Base-by-base conservation (phyloP, 2,329 filamentous ascomycete species). In the Xylaria sp. region DNA sequence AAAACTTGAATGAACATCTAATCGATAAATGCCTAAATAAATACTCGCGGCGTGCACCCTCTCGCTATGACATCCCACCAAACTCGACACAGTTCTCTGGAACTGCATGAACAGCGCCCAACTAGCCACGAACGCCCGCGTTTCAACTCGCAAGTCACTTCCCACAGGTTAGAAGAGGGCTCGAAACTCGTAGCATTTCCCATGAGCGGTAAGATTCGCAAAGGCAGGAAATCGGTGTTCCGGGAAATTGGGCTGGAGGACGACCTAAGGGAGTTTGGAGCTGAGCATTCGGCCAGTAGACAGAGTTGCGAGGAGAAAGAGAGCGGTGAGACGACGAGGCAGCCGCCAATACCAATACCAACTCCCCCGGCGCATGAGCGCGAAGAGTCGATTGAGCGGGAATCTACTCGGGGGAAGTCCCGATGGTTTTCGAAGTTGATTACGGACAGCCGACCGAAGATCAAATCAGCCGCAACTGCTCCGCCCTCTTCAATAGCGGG, bases 221-320 rank as follows among this genome's bases (percentile, higher is more conserved):
- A 85, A 74, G 84, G 81, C 50, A 81, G 85, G 57, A 83, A 79
- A 71, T 87, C 85, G 24, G 78, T 86, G 65, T 88, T 88, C 71
- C 85, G 79, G 73, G 85, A 88, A 75, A 75, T 83, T 48, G 85
- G 85, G 4, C 73, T 87, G 21, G 78, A 81, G 57, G 79, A 81
- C 50, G 66, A 67, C 30, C 51, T 14, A 4, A 56, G 48, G 6
- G n/a, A 61, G 12, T 27, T 27, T 27, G 24, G 21, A 34, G 80
- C 80, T 36, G 67, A 72, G 27, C 67, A 50, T 45, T 74, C 76
- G n/a, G 72, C 75, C 42, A 69, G 72, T 61, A 71, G 21, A 11
- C 78, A 19, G 34, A 58, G 74, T 59, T 65, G 62, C 61, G 73
- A 78, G 70, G 78, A 81, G 48, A 78, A 75, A 65, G 75, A 78